A percentile compares a stretch with the other conserved stretches of the same genome.
Conservation (phyloP, 2,329 filamentous ascomycete genomes). For the Pseudogymnoascus sp. region DNA sequence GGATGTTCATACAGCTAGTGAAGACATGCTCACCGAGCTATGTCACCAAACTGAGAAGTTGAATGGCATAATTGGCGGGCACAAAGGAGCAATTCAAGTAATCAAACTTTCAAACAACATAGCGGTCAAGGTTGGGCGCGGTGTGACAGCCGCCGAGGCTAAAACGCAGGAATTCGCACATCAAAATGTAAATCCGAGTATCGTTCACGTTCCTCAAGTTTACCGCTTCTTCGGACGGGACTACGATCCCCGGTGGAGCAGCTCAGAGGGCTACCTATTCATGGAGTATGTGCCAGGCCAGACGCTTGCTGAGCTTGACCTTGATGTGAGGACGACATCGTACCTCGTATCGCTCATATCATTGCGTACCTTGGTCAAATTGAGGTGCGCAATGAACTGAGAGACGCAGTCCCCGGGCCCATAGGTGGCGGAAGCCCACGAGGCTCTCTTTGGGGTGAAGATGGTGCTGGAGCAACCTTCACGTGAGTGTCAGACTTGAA, state of each 20-base stretch:
- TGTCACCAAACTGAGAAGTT: slow-evolving; percentile 10
- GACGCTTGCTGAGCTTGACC: slow-evolving; percentile 16
- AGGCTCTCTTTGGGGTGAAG: slow-evolving; percentile 21
- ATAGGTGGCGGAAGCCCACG: slow-evolving; percentile 15
- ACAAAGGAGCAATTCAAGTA: slow-evolving; percentile 12
- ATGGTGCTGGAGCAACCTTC: not conserved
- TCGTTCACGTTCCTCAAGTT: slow-evolving; percentile 20
- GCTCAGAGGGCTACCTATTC: slow-evolving; percentile 19
- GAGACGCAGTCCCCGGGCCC: slow-evolving; percentile 14
- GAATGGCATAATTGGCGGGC: slow-evolving; percentile 7
- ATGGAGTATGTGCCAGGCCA: slow-evolving; percentile 22
- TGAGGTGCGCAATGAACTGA: not conserved
- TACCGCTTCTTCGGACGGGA: slow-evolving; percentile 17
- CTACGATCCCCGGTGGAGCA: not conserved
- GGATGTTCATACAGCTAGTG: slow-evolving; percentile 10
- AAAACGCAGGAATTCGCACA: slow-evolving; percentile 19
- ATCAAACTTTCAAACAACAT: slow-evolving; percentile 14
- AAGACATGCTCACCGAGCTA: slow-evolving; percentile 14
- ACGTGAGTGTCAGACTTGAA: not conserved
- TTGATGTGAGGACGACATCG: slow-evolving; percentile 13
- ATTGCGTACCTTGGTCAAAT: slow-evolving; percentile 16
- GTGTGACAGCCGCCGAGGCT: slow-evolving; percentile 17
- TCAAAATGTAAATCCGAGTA: slow-evolving; percentile 14
- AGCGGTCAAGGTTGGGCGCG: slow-evolving; percentile 17
- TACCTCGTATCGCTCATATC: slow-evolving; percentile 15